Conservation (phyloP, 2,329 filamentous ascomycete genomes). For the Colletotrichum sublineola region DNA sequence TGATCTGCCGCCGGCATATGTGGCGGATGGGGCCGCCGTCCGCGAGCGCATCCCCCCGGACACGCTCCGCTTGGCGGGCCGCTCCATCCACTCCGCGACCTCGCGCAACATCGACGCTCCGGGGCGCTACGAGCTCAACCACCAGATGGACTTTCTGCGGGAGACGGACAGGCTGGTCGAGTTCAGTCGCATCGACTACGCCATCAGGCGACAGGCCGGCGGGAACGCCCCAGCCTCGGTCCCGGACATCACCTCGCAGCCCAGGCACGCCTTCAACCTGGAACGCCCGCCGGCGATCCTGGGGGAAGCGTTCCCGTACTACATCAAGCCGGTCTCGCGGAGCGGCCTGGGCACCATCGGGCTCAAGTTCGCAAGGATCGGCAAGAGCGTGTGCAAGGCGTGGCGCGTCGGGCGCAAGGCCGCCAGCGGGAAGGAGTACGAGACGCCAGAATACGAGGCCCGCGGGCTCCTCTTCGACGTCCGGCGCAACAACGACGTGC, state of each 20-base stretch:
- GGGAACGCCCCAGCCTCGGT: not conserved
- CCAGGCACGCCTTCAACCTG: conserved; percentile 53
- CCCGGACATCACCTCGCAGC: conserved; percentile 47
- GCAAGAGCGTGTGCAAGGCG: conserved; percentile 41
- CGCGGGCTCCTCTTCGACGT: conserved; percentile 49
- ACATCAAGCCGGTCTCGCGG: conserved; percentile 40
- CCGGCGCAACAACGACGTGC: conserved; percentile 44
- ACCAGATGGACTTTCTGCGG: conserved; percentile 50
- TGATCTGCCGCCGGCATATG: conserved; percentile 30
- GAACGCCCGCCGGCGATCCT: conserved; percentile 49
- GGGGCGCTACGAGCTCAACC: conserved; percentile 54
- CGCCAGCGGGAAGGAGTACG: conserved; percentile 40
- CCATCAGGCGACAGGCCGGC: conserved; percentile 43
- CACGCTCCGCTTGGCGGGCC: conserved; percentile 51
- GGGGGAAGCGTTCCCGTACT: conserved; percentile 50
- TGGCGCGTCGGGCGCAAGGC: conserved; percentile 36
- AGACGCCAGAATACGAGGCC: conserved; percentile 43
- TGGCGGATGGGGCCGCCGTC: conserved; percentile 16
- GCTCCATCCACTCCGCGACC: conserved; percentile 49
- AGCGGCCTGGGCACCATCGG: conserved; percentile 24
- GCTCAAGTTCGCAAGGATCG: conserved; percentile 17
- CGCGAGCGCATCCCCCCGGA: conserved; percentile 47
- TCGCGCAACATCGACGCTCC: conserved; percentile 47
- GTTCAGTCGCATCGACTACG: conserved; percentile 51
- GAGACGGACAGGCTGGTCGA: conserved; percentile 50